Percentiles rank a stretch among this genome's conserved stretches.
Conservation (phyloP, 164 flowering plant species). For the Sedum album region DNA sequence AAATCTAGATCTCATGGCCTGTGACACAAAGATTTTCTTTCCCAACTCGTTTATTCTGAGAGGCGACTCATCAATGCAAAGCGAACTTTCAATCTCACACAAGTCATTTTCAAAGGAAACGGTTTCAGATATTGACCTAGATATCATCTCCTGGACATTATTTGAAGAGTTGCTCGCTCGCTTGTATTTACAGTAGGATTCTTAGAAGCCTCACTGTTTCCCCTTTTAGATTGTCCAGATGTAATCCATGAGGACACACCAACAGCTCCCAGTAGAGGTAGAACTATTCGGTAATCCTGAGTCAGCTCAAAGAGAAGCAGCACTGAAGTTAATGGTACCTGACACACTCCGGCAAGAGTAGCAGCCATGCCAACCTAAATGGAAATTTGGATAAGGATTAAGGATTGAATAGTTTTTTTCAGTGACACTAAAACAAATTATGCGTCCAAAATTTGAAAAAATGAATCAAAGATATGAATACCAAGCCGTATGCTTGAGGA, state of each 20-base stretch:
- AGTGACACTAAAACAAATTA: background rate
- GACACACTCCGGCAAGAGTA: conserved; percentile 94
- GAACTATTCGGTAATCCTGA: conserved; percentile 84
- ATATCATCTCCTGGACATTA: conserved; percentile 12
- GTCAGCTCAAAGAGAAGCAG: conserved; percentile 86
- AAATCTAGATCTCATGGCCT: conserved; percentile 89
- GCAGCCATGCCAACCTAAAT: conserved; percentile 99
- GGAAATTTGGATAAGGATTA: background rate
- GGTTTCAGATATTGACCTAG: conserved; percentile 14
- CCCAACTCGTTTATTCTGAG: conserved; percentile 25
- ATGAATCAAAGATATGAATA: conserved; percentile 18
- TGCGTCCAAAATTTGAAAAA: background rate
- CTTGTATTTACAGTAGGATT: conserved; percentile 9
- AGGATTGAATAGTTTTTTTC: background rate
- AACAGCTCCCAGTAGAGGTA: conserved; percentile 90
- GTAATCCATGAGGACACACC: conserved; percentile 87
- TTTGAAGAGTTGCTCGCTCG: conserved; percentile 16
- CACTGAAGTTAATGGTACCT: conserved; percentile 89
- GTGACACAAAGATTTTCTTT: conserved; percentile 50
- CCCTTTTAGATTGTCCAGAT: conserved; percentile 47
- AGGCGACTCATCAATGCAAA: conserved; percentile 43
- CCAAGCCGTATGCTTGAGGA: conserved; percentile 98
- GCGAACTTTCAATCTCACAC: conserved; percentile 72
- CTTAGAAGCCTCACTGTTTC: conserved; percentile 15
- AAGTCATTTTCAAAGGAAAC: conserved; percentile 27